phyloP scores from a whole-genome alignment of 1,284 basidiomycete genomes.

The Exobasidium rhododendri region DNA sequence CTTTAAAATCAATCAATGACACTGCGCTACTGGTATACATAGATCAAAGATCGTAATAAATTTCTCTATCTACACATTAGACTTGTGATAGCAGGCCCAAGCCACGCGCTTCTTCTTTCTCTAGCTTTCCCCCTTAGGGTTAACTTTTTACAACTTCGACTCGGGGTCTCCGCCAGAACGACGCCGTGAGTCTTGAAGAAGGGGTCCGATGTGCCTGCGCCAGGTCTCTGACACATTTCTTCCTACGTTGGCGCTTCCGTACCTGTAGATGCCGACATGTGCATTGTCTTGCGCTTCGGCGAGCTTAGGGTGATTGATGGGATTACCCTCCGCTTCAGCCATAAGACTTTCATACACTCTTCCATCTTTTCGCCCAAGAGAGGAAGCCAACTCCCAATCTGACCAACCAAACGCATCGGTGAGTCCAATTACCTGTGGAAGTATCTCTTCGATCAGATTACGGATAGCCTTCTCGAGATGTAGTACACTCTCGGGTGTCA shows the following conservation, averaged over 20 bases:
- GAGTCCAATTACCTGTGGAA: constrained; percentile 69
- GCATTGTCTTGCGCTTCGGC: constrained; percentile 24
- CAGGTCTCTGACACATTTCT: constrained; percentile 44
- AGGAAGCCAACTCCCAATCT: constrained; percentile 69
- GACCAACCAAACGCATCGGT: constrained; percentile 72
- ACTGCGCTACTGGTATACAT: too few species aligned
- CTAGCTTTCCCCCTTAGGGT: too few species aligned
- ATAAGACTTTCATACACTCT: constrained; percentile 69
- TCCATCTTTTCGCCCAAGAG: constrained; percentile 66
- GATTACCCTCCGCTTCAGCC: constrained; percentile 65
- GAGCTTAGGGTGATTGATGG: constrained; percentile 60
- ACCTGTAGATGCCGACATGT: constrained; percentile 30
- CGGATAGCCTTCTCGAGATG: constrained; percentile 63
- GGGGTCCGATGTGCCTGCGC: constrained; percentile 30
- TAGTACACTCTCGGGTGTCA: constrained; percentile 59
- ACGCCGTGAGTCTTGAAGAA: constrained; percentile 30
- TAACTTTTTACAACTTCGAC: constrained; percentile 24
- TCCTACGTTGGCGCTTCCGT: constrained; percentile 29
- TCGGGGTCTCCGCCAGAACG: constrained; percentile 22
- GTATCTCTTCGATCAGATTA: constrained; percentile 60
- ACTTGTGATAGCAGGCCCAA: too few species aligned
- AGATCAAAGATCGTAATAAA: too few species aligned
- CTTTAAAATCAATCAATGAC: too few species aligned
- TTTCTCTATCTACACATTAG: too few species aligned
- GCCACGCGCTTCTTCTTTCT: too few species aligned